Percentiles rank a stretch among this genome's conserved stretches.
These are phyloP conservation scores for Lycium ferocissimum DNA, from an alignment of 257 asterid species.

Conservation along the genomic window DNA sequence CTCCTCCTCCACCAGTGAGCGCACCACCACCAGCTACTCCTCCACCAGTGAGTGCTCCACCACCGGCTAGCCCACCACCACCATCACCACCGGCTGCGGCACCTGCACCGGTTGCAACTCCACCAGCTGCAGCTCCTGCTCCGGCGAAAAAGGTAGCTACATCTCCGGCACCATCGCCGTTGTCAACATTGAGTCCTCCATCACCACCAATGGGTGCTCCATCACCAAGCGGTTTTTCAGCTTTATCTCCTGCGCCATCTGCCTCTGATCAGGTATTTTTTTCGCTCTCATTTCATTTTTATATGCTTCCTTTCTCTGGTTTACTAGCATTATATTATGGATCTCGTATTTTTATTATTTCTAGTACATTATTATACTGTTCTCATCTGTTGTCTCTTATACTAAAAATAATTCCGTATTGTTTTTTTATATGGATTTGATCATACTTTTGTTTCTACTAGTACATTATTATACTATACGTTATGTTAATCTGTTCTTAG, in stretches of 20 bases:
- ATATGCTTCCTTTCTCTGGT: neutral
- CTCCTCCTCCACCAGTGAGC: conserved; percentile 47
- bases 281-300: neutral
- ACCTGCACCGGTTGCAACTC: conserved; percentile 64
- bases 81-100: conserved; percentile 43
- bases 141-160: conserved; percentile 40
- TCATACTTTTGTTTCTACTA: no score
- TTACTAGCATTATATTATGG: neutral
- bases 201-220: conserved; percentile 72
- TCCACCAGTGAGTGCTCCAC: conserved; percentile 54
- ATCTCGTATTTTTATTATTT: neutral
- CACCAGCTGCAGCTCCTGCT: conserved; percentile 55
- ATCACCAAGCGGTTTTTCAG: conserved; percentile 47
- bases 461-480: no score
- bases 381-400: no score
- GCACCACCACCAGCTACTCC: conserved; percentile 48
- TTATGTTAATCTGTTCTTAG: no score
- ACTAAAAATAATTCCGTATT: no score
- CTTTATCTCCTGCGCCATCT: conserved; percentile 66
- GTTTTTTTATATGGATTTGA: no score
- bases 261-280: conserved; percentile 67
- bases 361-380: neutral
- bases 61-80: conserved; percentile 55
- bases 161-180: conserved; percentile 66
- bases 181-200: conserved; percentile 58